Base-by-base conservation (phyloP, 768 basidiomycete genomes). In the Mycena kentingensis region DNA sequence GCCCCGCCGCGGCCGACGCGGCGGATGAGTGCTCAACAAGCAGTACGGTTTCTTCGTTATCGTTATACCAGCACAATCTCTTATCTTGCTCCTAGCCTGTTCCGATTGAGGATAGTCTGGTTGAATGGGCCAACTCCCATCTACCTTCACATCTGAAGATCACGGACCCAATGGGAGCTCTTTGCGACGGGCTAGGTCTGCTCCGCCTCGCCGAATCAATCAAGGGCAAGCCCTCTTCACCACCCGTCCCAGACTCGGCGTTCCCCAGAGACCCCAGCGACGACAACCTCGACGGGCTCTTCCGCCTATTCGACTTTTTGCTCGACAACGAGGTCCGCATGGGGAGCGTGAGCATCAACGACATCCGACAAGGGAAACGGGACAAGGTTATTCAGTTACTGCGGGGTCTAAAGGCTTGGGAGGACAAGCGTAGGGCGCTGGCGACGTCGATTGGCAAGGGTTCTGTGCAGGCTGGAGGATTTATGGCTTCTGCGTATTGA, bases 341-440 rank as follows among this genome's bases (percentile, higher is more conserved):
- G 77, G 94, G 90, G 8, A 83, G 85, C 55, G 87, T 98, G 27
- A 93, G 90, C 61, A 95, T 97, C 71, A 96, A 96, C 65, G 96
- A 98, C 69, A 78, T 98, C 28, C 78, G 91, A 45, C 81, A 83
- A 55, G 91, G 90, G 26, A 90, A 88, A 65, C 76, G 83, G 42
- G 86, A 88, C 38, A 94, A 91, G 74, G 82, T 96, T 54, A 60
- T 87, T 4, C 87, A 93, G 67, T 72, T 98, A 28, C 66, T 98
- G 62, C 83, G 77, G 60, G 87, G 88, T 31, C 65, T 93, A 61
- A 89, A 84, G 69, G 67, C 70, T 0, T 92, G 91, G 91, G 88
- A 92, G 66, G 90, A 93, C 32, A 87, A 86, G 71, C 70, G 87
- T 28, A 76, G 68, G 49, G 76, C 77, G 11, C 72, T 88, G 21